Percentiles rank a stretch among this genome's conserved stretches.
Evolutionary conservation across 495 filamentous ascomycete species (phyloP).

Genomic region (Neurospora africana): DNA sequence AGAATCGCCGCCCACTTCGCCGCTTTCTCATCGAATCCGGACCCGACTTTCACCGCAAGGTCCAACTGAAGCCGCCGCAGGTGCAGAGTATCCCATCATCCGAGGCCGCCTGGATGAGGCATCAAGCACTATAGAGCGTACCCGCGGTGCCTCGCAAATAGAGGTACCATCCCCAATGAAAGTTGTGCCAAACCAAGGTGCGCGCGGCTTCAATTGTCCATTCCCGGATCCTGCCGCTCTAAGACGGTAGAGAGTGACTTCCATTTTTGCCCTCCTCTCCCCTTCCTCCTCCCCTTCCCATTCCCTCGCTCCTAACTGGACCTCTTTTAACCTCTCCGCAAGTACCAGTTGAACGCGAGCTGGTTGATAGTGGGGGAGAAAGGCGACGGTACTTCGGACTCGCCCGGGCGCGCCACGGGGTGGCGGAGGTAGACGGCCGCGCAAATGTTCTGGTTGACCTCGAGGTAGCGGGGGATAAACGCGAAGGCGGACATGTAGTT

Average conservation of each 20-base stretch:
- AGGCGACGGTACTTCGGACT: constrained; percentile 81
- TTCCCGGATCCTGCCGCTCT: neutral
- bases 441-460: constrained; percentile 95
- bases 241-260: neutral
- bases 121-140: neutral
- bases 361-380: constrained; percentile 53
- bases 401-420: constrained; percentile 83
- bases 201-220: neutral
- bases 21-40: neutral
- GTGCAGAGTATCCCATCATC: neutral
- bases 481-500: constrained; percentile 84
- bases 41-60: neutral
- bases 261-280: neutral
- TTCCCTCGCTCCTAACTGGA: neutral
- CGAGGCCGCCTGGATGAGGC: neutral
- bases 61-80: neutral
- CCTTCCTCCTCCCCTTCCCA: neutral
- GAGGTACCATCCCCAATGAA: neutral
- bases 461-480: constrained; percentile 88
- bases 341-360: constrained; percentile 87
- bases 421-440: constrained; percentile 90
- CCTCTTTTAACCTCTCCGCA: constrained; percentile 60
- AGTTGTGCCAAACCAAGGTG: neutral
- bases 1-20: neutral
- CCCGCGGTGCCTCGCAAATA: neutral